Evolutionary conservation across 257 asterid genomes (phyloP), one percentile per base, ranked within the genome.

Genomic region (Oldenlandia corymbosa): DNA sequence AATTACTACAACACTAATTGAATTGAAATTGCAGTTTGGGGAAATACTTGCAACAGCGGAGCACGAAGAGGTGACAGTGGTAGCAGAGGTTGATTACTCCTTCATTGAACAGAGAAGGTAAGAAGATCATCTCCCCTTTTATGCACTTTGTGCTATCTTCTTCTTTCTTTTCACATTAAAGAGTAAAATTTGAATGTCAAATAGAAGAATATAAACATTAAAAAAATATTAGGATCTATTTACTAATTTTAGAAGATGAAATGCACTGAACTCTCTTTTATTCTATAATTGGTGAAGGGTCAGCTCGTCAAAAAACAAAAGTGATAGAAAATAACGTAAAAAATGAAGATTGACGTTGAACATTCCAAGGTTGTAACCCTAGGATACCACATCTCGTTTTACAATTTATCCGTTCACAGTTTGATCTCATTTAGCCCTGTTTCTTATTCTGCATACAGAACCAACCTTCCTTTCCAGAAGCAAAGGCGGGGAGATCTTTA

Each of bases 41-140:
- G 98, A 91, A 83, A 87, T 91, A 42, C 78, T 91, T 73, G 92
- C 90, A n/a, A 91, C 95, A 59, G 84, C 98, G 13, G 95, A 88
- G 73, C 95, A 91, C 39, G 92, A 88, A 20, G 92, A 91, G 81
- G 82, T 83, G 14, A 76, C 75, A 26, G 57, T 91, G 50, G 73
- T 91, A 55, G 73, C 94, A 50, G 96, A 88, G 73, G 80, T 86
- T 62, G 96, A 91, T 73, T 91, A 91, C 76, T 84, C 98, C 27
- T 73, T 84, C 65, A 71, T 84, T 28, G 90, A 86, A 70, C 96
- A 82, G 76, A 81, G 92, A 80, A 82, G 98, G 98, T 91, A 70
- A 62, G 43, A 53, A 61, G 64, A 62, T 61, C 31, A 2, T 60
- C 54, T 55, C 6, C 34, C 26, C 60, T 41, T 48, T 49, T 42